Evolutionary conservation across 441 rosid species (phyloP).

Genomic region (Erodium chrysanthum): DNA sequence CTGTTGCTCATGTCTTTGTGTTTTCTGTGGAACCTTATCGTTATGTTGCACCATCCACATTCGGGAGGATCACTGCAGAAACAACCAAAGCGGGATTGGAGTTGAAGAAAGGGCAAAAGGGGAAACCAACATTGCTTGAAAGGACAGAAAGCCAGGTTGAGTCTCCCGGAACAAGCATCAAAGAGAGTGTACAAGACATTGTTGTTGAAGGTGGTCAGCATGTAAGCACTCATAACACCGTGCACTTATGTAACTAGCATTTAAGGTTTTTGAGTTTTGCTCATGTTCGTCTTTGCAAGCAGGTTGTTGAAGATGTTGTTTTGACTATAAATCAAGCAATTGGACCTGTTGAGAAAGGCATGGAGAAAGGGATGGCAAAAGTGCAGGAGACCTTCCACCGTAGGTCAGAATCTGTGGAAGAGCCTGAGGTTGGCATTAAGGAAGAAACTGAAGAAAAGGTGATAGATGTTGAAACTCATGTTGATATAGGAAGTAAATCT

Average conservation of each 20-base stretch:
- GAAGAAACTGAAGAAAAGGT: constrained; percentile 18
- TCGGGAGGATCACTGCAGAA: constrained; percentile 31
- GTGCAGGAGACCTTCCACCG: constrained; percentile 56
- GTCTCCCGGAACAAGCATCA: constrained; percentile 67
- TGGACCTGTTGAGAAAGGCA: constrained; percentile 75
- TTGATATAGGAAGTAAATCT: not conserved
- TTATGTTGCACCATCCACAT: constrained; percentile 28
- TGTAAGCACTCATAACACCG: constrained; percentile 24
- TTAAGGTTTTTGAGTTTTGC: not conserved
- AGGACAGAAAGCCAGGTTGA: constrained; percentile 40
- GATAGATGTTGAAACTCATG: not conserved
- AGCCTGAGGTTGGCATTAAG: constrained; percentile 21
- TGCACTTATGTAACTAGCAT: not conserved
- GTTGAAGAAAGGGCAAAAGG: constrained; percentile 27
- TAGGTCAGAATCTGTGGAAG: constrained; percentile 27
- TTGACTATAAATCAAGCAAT: constrained; percentile 82
- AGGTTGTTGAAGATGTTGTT: constrained; percentile 74
- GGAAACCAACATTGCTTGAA: constrained; percentile 33
- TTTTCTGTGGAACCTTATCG: constrained; percentile 55
- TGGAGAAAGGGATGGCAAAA: constrained; percentile 69
- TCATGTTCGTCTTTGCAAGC: constrained; percentile 5
- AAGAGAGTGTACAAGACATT: constrained; percentile 75
- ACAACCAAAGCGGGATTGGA: constrained; percentile 32
- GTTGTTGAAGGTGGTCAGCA: constrained; percentile 67
- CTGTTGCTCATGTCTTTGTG: constrained; percentile 66